phyloP scores from a whole-genome alignment of 1,284 basidiomycete genomes.

The Fomitopsis schrenkii region DNA sequence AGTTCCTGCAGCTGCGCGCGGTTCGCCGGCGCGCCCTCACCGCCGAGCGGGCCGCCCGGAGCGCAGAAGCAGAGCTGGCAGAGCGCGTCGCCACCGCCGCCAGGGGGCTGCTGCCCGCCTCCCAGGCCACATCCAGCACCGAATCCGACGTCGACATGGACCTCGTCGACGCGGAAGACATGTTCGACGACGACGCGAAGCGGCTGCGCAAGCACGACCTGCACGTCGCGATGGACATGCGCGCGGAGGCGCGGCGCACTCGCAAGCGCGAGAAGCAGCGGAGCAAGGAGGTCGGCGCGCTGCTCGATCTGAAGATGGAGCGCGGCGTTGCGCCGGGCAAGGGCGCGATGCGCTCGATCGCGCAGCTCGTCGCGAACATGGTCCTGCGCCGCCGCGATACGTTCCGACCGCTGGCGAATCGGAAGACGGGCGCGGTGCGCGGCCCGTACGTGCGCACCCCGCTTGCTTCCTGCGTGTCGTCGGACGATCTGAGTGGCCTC shows the following conservation, averaged over 20 bases:
- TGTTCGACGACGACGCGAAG: slow-evolving; percentile 18
- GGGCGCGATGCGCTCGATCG: slow-evolving; percentile 33
- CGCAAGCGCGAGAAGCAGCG: slow-evolving; percentile 49
- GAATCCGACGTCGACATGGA: background rate
- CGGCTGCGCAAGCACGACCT: slow-evolving; percentile 26
- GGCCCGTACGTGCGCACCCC: slow-evolving; percentile 22
- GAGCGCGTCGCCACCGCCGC: slow-evolving; percentile 23
- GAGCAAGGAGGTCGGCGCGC: slow-evolving; percentile 44
- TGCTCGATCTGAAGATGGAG: slow-evolving; percentile 45
- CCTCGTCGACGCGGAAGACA: background rate
- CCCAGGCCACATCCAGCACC: background rate
- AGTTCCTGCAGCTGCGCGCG: slow-evolving; percentile 30
- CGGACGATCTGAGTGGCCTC: slow-evolving; percentile 13
- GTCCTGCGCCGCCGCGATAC: slow-evolving; percentile 42
- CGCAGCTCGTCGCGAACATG: slow-evolving; percentile 56
- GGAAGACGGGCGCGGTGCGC: slow-evolving; percentile 17
- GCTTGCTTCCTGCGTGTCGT: slow-evolving; percentile 19
- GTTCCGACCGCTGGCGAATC: slow-evolving; percentile 33
- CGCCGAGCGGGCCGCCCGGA: slow-evolving; percentile 37
- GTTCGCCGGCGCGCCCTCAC: slow-evolving; percentile 35
- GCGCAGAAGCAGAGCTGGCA: slow-evolving; percentile 30
- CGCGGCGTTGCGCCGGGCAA: slow-evolving; percentile 20
- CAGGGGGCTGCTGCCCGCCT: slow-evolving; percentile 20
- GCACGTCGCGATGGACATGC: slow-evolving; percentile 35
- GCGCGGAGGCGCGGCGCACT: slow-evolving; percentile 39